Evolutionary conservation across 768 basidiomycete genomes (phyloP).

Genomic region (Leccinum obscurum): DNA sequence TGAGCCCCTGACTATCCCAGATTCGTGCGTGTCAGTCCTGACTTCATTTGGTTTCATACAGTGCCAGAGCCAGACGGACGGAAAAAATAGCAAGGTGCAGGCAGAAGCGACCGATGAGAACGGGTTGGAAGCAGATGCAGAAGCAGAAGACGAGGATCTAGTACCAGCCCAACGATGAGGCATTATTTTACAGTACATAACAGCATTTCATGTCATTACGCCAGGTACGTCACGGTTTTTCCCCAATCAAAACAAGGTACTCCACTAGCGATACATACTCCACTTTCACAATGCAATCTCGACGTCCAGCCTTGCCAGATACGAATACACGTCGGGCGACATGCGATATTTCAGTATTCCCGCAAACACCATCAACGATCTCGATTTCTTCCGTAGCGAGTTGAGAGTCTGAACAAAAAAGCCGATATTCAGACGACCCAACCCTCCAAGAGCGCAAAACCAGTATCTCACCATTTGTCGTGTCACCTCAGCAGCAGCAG

Average conservation of each 20-base stretch:
- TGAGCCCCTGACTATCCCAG: conserved; percentile 32
- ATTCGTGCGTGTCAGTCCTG: not conserved
- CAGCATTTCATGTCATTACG: not conserved
- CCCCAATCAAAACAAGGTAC: not conserved
- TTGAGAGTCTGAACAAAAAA: conserved; percentile 48
- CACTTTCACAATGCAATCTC: conserved; percentile 66
- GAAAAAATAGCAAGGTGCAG: conserved; percentile 19
- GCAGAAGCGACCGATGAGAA: conserved; percentile 34
- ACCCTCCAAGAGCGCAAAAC: conserved; percentile 9
- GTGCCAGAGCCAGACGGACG: conserved; percentile 35
- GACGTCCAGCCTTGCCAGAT: conserved; percentile 82
- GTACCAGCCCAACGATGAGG: conserved; percentile 32
- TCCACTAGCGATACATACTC: not conserved
- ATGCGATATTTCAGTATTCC: conserved; percentile 87
- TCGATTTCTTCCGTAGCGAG: conserved; percentile 72
- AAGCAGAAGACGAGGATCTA: conserved; percentile 23
- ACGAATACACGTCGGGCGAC: conserved; percentile 87
- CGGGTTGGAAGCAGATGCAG: conserved; percentile 27
- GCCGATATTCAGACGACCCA: conserved; percentile 16
- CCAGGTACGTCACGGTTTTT: conserved; percentile 21
- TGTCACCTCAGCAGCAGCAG: conserved; percentile 69
- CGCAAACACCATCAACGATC: conserved; percentile 86
- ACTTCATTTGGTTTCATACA: conserved; percentile 16
- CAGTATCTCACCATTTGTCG: conserved; percentile 65
- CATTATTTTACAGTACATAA: not conserved